Evolutionary conservation across 1,284 basidiomycete species (phyloP), one percentile per base, ranked within the genome.

Genomic region (Dichomitus squalens): DNA sequence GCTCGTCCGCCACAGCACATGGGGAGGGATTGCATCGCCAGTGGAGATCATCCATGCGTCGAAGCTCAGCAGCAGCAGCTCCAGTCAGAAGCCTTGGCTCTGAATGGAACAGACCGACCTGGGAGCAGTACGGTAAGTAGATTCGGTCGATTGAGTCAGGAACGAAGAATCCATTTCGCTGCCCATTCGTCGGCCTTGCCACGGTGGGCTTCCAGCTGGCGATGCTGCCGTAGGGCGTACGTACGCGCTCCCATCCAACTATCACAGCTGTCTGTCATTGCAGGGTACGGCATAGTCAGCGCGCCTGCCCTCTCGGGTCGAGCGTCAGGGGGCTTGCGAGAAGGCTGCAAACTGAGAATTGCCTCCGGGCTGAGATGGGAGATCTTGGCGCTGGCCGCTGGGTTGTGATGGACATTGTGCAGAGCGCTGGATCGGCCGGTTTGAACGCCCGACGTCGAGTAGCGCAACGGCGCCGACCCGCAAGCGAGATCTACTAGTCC

Each of bases 341-440:
- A 29, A 16, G 25, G 23, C 16, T 23, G 31, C 7, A 7, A 7
- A n/a, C 12, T 36, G 12, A 36, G 7, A 36, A 12, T 33, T 27
- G 44, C 29, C 8, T 27, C 44, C 52, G 34, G 34, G 36, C 33
- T 29, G 44, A 46, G 52, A 54, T 54, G 46, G 44, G 9, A 27
- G 52, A 54, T 54, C 52, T 54, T 41, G 38, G 20, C 52, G 44
- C 44, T 40, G 44, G 52, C 52, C 52, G 52, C 52, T 47, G 52
- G 52, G 52, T 53, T 53, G 44, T 33, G 44, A 33, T 44, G 29
- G 25, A 38, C 23, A 12, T 39, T 27, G 35, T 14, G 38, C 25
- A 33, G 44, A 43, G 50, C 50, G 50, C 50, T 35, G 52, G 46
- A 40, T 54, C 52, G 52, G 52, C 35, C 38, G 31, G 27, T 8